These are phyloP conservation scores for Gentiana straminea DNA, from an alignment of 257 asterid species.

Conservation along the genomic window DNA sequence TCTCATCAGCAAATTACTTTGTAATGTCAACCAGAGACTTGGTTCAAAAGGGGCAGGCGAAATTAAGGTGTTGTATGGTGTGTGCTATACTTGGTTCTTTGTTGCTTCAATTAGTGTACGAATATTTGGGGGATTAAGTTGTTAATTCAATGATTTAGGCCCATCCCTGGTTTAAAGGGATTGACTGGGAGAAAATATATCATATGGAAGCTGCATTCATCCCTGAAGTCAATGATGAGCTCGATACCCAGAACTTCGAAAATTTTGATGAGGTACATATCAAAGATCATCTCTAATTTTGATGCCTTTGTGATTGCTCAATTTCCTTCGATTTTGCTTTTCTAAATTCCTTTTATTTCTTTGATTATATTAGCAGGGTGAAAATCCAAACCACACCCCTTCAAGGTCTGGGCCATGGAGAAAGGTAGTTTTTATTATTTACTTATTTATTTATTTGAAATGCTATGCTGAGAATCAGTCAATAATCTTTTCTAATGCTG, in stretches of 20 bases:
- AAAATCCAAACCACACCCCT: conserved; percentile 41
- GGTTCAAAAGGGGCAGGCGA: conserved; percentile 79
- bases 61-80: conserved; percentile 64
- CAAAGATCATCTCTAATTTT: background rate
- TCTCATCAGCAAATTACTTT: conserved; percentile 67
- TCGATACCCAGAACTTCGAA: conserved; percentile 90
- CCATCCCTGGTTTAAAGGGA: conserved; percentile 73
- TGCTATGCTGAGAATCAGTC: background rate
- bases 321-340: conserved; percentile 6
- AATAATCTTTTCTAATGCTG: background rate
- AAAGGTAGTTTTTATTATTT: conserved; percentile 38
- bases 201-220: conserved; percentile 78
- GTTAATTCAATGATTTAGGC: conserved; percentile 30
- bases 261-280: conserved; percentile 72
- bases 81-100: conserved; percentile 29
- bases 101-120: conserved; percentile 15
- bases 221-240: conserved; percentile 84
- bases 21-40: conserved; percentile 72
- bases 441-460: background rate
- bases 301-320: conserved; percentile 2
- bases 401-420: conserved; percentile 92
- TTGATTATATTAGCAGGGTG: conserved; percentile 42
- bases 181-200: conserved; percentile 75
- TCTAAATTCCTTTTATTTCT: background rate
- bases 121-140: conserved; percentile 13